Conservation (phyloP, 106 monocot species). For the Dioscorea zingiberensis region DNA sequence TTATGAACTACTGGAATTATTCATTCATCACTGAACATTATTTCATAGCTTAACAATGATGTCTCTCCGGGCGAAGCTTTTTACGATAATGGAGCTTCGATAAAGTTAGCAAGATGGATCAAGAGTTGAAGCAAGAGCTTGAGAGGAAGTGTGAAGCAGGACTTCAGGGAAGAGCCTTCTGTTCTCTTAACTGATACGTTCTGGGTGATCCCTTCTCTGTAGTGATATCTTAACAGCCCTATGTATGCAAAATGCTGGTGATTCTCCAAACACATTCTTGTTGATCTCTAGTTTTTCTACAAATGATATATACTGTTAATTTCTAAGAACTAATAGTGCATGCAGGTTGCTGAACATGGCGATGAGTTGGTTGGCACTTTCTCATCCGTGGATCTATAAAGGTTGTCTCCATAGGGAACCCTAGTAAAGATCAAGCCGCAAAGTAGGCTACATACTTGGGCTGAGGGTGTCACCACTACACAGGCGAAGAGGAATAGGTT, state of each 20-base stretch:
- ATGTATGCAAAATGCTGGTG: not conserved
- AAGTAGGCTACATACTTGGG: slow-evolving; percentile 23
- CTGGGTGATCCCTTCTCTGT: not conserved
- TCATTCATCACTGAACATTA: not conserved
- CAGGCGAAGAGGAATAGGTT: slow-evolving; percentile 17
- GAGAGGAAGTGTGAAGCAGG: not conserved
- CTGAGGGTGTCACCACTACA: slow-evolving; percentile 13
- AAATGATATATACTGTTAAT: not conserved
- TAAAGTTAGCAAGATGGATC: not conserved
- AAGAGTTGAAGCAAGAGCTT: not conserved
- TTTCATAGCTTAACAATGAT: not conserved
- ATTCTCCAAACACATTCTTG: not conserved
- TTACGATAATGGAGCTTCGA: not conserved
- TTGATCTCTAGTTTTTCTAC: not conserved
- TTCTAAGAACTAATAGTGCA: not conserved
- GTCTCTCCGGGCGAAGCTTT: not conserved
- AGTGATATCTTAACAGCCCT: not conserved
- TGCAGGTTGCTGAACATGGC: not conserved
- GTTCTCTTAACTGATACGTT: not conserved
- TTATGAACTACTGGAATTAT: not conserved
- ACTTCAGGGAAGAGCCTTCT: not conserved
- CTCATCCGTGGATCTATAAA: not conserved
- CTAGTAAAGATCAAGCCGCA: not conserved
- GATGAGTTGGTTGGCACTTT: not conserved
- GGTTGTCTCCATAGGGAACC: not conserved